Conservation (phyloP, 257 asterid genomes). For the Ilex aquifolium region DNA sequence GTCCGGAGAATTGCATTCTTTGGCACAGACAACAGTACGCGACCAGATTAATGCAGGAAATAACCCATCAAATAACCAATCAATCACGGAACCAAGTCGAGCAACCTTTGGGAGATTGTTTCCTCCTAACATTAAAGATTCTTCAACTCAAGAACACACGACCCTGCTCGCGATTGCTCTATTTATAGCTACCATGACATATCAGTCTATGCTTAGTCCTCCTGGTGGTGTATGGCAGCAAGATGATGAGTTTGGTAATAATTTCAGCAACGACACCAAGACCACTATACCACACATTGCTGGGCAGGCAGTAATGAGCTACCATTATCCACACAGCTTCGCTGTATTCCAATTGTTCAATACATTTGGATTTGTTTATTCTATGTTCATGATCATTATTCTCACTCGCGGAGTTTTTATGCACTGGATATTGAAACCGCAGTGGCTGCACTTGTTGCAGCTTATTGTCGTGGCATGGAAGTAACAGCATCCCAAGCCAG, state of each 20-base stretch:
- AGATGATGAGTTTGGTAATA: not conserved
- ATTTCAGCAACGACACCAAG: not conserved
- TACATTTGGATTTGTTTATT: not conserved
- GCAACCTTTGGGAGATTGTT: conserved; percentile 13
- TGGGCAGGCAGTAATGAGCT: not conserved
- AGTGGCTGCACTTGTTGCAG: no score
- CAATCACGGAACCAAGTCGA: not conserved
- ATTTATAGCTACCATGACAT: conserved; percentile 42
- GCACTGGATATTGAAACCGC: no score
- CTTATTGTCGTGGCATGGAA: no score
- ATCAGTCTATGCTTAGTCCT: conserved; percentile 41
- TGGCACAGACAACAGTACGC: not conserved
- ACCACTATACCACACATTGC: not conserved
- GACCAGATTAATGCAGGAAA: not conserved
- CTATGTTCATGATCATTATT: no score
- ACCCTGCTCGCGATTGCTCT: conserved; percentile 35
- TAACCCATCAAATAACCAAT: conserved; percentile 2
- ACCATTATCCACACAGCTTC: not conserved
- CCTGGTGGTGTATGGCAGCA: conserved; percentile 14
- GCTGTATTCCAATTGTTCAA: not conserved
- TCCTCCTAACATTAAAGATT: conserved; percentile 19
- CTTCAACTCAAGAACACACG: conserved; percentile 34
- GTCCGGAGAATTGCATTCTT: conserved; percentile 4
- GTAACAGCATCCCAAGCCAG: no score
- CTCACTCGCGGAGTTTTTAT: no score